phyloP scores from a whole-genome alignment of 2,329 filamentous ascomycete species.

The Penicillium sp. region DNA sequence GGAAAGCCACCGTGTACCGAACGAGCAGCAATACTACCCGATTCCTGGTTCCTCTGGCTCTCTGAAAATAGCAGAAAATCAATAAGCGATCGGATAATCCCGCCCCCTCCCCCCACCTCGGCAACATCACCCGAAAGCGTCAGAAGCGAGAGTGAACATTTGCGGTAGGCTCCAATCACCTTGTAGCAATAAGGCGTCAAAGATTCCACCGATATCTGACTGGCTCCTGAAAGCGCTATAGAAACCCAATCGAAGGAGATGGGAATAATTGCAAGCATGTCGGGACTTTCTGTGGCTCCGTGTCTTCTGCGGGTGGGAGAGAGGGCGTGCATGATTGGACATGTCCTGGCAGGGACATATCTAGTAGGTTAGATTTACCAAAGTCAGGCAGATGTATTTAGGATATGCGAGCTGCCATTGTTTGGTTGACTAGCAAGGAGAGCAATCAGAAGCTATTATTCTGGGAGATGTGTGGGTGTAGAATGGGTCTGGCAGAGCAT shows the following conservation, averaged over 20 bases:
- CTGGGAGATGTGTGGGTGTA: no score
- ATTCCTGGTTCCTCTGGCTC: not conserved
- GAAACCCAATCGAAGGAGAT: not conserved
- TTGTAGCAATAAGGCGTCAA: not conserved
- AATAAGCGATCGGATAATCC: no score
- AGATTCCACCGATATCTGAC: not conserved
- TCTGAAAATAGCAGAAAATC: no score
- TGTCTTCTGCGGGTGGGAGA: not conserved
- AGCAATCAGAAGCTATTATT: no score
- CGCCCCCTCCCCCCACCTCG: no score
- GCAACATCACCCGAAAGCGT: no score
- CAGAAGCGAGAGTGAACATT: not conserved
- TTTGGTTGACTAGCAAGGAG: no score
- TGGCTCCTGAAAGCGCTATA: not conserved
- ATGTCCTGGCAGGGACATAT: not conserved
- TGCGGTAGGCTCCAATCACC: not conserved
- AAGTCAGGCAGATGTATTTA: not conserved
- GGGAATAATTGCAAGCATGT: not conserved
- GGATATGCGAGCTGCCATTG: no score
- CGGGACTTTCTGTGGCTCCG: not conserved
- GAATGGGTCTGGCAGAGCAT: no score
- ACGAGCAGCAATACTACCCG: not conserved
- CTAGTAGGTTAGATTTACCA: not conserved
- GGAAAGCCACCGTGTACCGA: not conserved
- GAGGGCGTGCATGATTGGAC: not conserved